A percentile compares a stretch with the other conserved stretches of the same genome.
These are phyloP conservation scores for Prunella vulgaris DNA, from an alignment of 257 asterid species.

Conservation along the genomic window DNA sequence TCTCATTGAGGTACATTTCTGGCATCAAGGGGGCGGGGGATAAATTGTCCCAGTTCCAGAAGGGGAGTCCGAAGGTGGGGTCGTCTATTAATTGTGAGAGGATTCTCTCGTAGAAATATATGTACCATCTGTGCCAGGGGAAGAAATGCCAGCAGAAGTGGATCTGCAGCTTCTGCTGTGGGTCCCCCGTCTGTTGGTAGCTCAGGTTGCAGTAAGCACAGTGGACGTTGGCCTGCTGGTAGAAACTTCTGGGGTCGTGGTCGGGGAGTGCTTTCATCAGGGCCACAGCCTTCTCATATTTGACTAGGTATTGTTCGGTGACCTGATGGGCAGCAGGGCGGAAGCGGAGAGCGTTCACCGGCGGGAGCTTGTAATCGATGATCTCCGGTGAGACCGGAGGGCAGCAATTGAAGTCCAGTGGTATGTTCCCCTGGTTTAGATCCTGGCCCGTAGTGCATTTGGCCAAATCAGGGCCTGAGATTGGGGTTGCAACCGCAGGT, in stretches of 20 bases:
- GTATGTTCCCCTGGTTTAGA: constrained; percentile 13
- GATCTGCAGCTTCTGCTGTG: constrained; percentile 26
- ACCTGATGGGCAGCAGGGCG: constrained; percentile 46
- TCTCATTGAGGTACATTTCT: background rate
- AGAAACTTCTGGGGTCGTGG: constrained; percentile 41
- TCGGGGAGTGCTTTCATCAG: constrained; percentile 37
- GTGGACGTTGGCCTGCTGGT: constrained; percentile 47
- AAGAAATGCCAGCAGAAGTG: constrained; percentile 41
- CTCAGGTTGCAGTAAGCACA: constrained; percentile 49
- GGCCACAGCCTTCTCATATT: constrained; percentile 28
- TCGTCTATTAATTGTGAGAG: constrained; percentile 35
- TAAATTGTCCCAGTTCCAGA: constrained; percentile 42
- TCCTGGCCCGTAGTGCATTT: constrained; percentile 23
- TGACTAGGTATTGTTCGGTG: constrained; percentile 22
- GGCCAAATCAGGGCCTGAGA: constrained; percentile 23
- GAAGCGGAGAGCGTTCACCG: background rate
- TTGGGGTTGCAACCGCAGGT: constrained; percentile 20
- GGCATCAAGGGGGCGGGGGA: constrained; percentile 35
- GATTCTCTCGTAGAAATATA: constrained; percentile 44
- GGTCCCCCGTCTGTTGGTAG: constrained; percentile 25
- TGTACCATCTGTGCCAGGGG: constrained; percentile 48
- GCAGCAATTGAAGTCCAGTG: constrained; percentile 33
- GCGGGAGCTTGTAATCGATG: constrained; percentile 27
- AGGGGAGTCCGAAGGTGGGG: constrained; percentile 42
- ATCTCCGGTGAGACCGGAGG: constrained; percentile 12